Evolutionary conservation across 768 basidiomycete genomes (phyloP).

Genomic region (Megacollybia marginata): DNA sequence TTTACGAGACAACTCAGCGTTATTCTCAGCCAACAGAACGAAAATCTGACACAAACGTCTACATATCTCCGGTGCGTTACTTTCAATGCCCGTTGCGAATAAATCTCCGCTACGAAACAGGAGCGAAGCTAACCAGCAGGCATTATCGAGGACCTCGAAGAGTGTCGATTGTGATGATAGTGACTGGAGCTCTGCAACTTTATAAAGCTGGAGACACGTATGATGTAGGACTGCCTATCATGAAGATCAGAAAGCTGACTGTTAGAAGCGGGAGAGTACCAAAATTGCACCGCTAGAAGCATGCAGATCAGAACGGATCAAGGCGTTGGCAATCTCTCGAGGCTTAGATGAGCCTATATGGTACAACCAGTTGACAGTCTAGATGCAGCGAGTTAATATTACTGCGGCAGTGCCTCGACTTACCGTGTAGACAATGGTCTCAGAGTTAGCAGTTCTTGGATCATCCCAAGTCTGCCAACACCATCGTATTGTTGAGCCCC

Average conservation of each 20-base stretch:
- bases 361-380: constrained; percentile 52
- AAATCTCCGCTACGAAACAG: background rate
- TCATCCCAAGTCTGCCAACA: constrained; percentile 61
- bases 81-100: background rate
- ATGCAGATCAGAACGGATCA: background rate
- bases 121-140: background rate
- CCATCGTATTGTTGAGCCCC: constrained; percentile 55
- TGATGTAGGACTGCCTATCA: background rate
- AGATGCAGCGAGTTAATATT: background rate
- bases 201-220: background rate
- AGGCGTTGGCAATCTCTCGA: background rate
- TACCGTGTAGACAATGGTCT: constrained; percentile 44
- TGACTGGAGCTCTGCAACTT: too few species aligned
- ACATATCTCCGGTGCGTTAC: background rate
- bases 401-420: constrained; percentile 8
- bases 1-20: background rate
- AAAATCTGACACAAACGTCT: background rate
- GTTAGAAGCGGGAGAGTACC: background rate
- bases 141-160: background rate
- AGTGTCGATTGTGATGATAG: too few species aligned
- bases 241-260: too few species aligned
- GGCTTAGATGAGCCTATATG: constrained; percentile 17
- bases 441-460: constrained; percentile 37
- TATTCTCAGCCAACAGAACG: background rate
- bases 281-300: too few species aligned